These are phyloP conservation scores for Mycosarcoma mackinlayi DNA, from an alignment of 1,284 basidiomycete genomes.

Conservation along the genomic window DNA sequence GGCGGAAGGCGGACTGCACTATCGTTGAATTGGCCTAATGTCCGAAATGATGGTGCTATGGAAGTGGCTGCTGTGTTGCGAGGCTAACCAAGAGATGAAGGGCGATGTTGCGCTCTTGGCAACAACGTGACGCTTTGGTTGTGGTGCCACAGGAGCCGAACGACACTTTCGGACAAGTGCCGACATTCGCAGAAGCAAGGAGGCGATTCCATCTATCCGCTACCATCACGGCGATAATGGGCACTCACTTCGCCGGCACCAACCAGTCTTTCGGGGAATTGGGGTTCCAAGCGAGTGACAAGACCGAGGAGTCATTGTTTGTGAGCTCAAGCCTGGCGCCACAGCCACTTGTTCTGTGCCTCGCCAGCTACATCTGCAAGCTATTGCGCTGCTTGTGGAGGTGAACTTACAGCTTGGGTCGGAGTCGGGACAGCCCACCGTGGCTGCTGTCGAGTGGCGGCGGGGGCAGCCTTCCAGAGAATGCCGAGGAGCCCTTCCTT, in stretches of 20 bases:
- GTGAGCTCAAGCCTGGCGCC: too few relatives aligned
- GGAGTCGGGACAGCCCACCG: too few relatives aligned
- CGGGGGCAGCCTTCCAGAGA: too few relatives aligned
- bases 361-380: too few relatives aligned
- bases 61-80: background rate
- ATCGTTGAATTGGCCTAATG: background rate
- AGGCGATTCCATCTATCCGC: conserved; percentile 1
- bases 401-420: too few relatives aligned
- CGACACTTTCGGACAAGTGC: background rate
- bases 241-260: background rate
- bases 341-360: too few relatives aligned
- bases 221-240: background rate
- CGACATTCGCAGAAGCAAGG: background rate
- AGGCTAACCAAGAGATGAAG: background rate
- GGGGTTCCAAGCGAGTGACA: too few relatives aligned
- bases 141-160: background rate
- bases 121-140: background rate
- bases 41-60: too few relatives aligned
- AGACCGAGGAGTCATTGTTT: too few relatives aligned
- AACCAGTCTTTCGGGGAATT: too few relatives aligned
- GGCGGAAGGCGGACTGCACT: background rate
- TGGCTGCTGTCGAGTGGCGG: background rate
- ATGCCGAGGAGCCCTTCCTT: background rate
- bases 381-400: too few relatives aligned
- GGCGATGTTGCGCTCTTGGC: background rate